Evolutionary conservation across 805 yeast genomes (phyloP), one percentile per base, ranked within the genome.

Genomic region (Schwanniomyces polymorphus): DNA sequence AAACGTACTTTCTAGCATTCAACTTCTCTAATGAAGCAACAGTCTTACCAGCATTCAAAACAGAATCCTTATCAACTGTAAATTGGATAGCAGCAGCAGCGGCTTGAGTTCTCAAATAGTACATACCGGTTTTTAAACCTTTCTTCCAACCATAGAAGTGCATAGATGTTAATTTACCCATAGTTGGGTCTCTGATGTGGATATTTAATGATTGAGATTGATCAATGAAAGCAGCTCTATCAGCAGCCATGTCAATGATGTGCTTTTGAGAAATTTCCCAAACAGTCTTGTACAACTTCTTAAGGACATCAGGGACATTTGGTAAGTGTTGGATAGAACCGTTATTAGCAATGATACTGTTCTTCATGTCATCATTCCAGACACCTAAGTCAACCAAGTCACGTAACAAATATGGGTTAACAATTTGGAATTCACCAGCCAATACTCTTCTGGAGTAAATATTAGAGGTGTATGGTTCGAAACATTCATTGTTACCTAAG

Each of bases 101-200:
- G 50, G 98, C 97, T 78, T 89, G 96, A 9, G 98, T 92, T 72
- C 98, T 85, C 68, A 94, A 76, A 72, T 94, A 94, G 78, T 94
- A 94, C 95, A 94, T 92, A 62, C 99, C 99, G 5, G 99, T 94
- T 80, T 94, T 94, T 65, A 94, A 80, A 51, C 99, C 99, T 76
- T 88, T 90, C 76, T 88, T 88, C 99, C 99, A 94, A 41, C 97
- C 98, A 65, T 94, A 92, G 78, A 94, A 94, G 69, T 94, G 99
- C 97, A 94, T 94, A 54, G 94, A 84, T 5, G 98, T 94, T 64
- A 94, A 79, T 69, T 94, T 94, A 60, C 97, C 96, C 92, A 90
- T 88, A 2, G 98, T 91, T 50, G 97, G 97, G 51, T 84, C 85
- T 64, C 80, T 82, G 68, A 94, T 77, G 73, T 89, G 91, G 54